phyloP scores from a whole-genome alignment of 495 filamentous ascomycete species.

The Podospora bellae-mahoneyi region DNA sequence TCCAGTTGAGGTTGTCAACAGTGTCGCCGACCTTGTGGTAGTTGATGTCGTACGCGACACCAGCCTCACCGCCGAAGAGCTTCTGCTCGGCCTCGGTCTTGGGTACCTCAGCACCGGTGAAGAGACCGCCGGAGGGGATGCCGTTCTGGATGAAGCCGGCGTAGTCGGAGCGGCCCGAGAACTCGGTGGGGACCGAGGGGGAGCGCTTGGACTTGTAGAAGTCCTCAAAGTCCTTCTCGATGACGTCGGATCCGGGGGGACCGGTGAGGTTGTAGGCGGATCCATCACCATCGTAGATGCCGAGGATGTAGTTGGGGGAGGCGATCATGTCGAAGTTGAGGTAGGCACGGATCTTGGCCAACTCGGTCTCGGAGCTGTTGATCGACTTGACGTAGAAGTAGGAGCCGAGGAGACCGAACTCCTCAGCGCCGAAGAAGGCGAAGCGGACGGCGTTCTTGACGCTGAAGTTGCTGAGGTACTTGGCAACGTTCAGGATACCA shows the following conservation, averaged over 20 bases:
- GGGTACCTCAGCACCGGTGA: conserved; percentile 64
- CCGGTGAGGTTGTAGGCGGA: conserved; percentile 57
- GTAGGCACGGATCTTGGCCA: conserved; percentile 59
- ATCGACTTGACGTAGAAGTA: conserved; percentile 51
- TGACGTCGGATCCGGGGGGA: conserved; percentile 60
- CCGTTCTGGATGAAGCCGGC: conserved; percentile 61
- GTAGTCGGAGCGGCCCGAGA: conserved; percentile 67
- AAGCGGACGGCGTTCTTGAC: conserved; percentile 68
- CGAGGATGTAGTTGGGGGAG: conserved; percentile 64
- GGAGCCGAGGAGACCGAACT: conserved; percentile 63
- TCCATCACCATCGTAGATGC: conserved; percentile 71
- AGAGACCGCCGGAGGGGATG: conserved; percentile 63
- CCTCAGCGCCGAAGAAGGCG: conserved; percentile 66
- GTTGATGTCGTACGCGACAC: conserved; percentile 57
- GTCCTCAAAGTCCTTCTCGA: conserved; percentile 60
- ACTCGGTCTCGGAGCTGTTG: conserved; percentile 40
- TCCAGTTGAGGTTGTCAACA: conserved; percentile 55
- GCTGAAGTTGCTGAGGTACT: conserved; percentile 53
- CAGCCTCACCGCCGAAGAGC: conserved; percentile 59
- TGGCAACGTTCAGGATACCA: conserved; percentile 61
- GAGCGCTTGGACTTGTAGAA: conserved; percentile 51
- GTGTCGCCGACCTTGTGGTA: conserved; percentile 61
- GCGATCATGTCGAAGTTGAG: conserved; percentile 82
- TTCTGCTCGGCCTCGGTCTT: conserved; percentile 59
- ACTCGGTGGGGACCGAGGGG: conserved; percentile 50